Percentiles rank a stretch among this genome's conserved stretches.
These are phyloP conservation scores for Coemansia sp. DNA, from an alignment of 192 early-diverging fungal genomes.

Conservation along the genomic window DNA sequence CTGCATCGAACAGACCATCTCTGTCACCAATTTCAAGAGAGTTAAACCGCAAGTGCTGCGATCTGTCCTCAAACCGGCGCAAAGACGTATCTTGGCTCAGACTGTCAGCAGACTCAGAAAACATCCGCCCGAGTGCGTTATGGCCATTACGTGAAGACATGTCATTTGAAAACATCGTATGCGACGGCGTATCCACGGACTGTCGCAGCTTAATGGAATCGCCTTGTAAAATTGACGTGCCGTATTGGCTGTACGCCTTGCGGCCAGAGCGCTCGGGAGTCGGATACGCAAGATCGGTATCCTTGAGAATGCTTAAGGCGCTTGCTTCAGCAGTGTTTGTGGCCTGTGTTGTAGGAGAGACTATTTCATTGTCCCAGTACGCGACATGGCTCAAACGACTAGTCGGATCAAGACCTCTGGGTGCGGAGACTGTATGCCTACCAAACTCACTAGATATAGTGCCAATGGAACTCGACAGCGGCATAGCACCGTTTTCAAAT, in stretches of 20 bases:
- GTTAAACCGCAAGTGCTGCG: slow-evolving; percentile 18
- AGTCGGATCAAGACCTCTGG: slow-evolving; percentile 11
- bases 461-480: neutral
- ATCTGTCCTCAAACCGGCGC: neutral
- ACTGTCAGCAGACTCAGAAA: slow-evolving; percentile 6
- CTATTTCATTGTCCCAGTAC: slow-evolving; percentile 16
- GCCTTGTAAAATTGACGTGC: neutral
- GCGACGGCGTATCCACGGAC: neutral
- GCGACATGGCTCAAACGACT: slow-evolving; percentile 11
- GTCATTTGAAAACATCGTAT: slow-evolving; percentile 15
- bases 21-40: slow-evolving; percentile 2
- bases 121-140: slow-evolving; percentile 4
- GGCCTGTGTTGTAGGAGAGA: slow-evolving; percentile 17
- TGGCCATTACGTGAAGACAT: slow-evolving; percentile 2
- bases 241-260: slow-evolving; percentile 2
- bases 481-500: neutral
- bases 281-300: slow-evolving; percentile 52
- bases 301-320: slow-evolving; percentile 53
- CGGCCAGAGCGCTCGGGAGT: slow-evolving; percentile 25
- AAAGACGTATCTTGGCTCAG: neutral
- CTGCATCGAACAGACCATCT: neutral
- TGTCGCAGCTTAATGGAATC: slow-evolving; percentile 12
- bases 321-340: slow-evolving; percentile 50
- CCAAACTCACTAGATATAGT: neutral
- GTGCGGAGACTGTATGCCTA: slow-evolving; percentile 5